Base-by-base conservation (phyloP, 768 basidiomycete species). In the Russula ochroleuca region DNA sequence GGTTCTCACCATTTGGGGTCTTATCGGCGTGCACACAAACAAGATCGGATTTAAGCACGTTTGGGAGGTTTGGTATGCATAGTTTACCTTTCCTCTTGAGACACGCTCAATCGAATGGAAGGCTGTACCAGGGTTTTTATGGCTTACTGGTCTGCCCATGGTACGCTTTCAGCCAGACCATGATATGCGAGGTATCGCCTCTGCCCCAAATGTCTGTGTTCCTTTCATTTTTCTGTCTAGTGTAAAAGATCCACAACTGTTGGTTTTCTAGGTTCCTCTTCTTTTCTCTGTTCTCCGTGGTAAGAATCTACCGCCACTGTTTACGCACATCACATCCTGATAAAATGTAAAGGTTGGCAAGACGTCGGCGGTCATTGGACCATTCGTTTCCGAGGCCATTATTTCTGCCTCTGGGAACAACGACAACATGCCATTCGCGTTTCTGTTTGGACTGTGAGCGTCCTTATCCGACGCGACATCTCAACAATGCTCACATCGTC, bases 151-250 rank as follows among this genome's bases (percentile, higher is more conserved):
- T 88, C 4, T 88, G 87, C 67, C 87, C 87, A 3, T 89, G 87
- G 87, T 90, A 88, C 70, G 87, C 88, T 49, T 88, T 89, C 70
- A 88, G 87, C 70, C 86, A 89, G 72, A 90, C 87, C 1, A 87
- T 90, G 89, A 90, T 90, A 63, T 86, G 83, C 71, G 87, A 91
- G 67, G 87, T 91, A 31, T 87, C 84, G 45, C 86, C 85, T 43
- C 73, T 84, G 58, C 82, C 85, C 38, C 88, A 88, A 74, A 89
- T 87, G 87, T 85, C 71, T 41, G 77, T 72, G 23, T 19, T 19
- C 7, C 6, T 15, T 63, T 49, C 9, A 23, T 50, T 40, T 40
- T 25, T 49, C 56, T 28, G 50, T 10, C 21, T 33, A 13, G 21
- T 28, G 35, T n/a, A 33, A 21, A 28, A 53, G 21, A 40, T 35